Percentiles rank a stretch among this genome's conserved stretches.
Evolutionary conservation across 208 protist genomes (phyloP).

Genomic region (Trypanosoma theileri): DNA sequence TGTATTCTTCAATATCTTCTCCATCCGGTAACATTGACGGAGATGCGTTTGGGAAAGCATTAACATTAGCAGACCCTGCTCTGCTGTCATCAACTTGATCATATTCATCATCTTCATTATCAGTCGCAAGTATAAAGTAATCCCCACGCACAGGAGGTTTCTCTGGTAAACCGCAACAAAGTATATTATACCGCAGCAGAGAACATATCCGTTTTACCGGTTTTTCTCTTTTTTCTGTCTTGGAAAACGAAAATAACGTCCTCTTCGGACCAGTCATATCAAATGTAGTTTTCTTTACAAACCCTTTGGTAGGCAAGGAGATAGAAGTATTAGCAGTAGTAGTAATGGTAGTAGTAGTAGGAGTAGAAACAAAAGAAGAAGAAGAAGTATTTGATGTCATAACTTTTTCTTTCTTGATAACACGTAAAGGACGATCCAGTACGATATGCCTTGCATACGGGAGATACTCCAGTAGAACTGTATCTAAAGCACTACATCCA

Average conservation of each 20-base stretch:
- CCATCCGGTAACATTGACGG: constrained; percentile 35
- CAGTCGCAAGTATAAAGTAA: constrained; percentile 13
- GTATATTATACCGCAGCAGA: constrained; percentile 32
- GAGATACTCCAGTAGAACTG: constrained; percentile 57
- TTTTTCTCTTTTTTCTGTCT: background rate
- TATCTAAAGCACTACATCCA: constrained; percentile 48
- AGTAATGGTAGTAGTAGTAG: background rate
- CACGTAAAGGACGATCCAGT: constrained; percentile 24
- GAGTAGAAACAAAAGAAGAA: background rate
- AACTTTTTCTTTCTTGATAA: too few species aligned
- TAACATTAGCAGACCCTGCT: background rate
- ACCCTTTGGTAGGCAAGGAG: too few species aligned
- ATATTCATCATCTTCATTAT: constrained; percentile 5
- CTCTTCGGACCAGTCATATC: constrained; percentile 19
- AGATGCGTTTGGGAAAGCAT: background rate
- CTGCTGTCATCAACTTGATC: constrained; percentile 12
- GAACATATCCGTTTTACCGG: constrained; percentile 31
- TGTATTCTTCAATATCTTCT: constrained; percentile 57
- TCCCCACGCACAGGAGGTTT: constrained; percentile 27
- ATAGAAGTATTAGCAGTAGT: background rate
- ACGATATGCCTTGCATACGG: constrained; percentile 69
- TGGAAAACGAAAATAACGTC: constrained; percentile 25
- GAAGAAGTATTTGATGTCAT: too few species aligned
- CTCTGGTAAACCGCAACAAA: constrained; percentile 27
- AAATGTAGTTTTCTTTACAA: background rate